Conservation (phyloP, 495 filamentous ascomycete species). For the Hypoxylon lenormandii region DNA sequence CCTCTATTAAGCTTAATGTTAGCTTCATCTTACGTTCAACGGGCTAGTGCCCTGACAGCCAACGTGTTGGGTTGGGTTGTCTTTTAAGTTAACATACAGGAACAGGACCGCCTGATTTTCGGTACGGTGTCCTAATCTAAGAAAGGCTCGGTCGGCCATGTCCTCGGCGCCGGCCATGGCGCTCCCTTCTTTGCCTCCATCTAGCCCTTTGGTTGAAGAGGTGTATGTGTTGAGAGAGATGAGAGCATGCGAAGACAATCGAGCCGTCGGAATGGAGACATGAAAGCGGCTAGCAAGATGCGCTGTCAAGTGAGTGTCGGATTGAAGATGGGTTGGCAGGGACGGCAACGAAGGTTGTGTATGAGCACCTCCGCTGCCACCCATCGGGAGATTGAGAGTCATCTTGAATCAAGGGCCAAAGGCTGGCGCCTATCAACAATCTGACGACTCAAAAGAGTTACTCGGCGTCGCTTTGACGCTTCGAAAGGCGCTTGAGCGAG, state of each 20-base stretch:
- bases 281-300: slow-evolving; percentile 97
- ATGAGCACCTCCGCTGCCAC: slow-evolving; percentile 72
- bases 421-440: slow-evolving; percentile 41
- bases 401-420: slow-evolving; percentile 54
- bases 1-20: slow-evolving; percentile 67
- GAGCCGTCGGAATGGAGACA: slow-evolving; percentile 84
- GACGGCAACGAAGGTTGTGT: slow-evolving; percentile 90
- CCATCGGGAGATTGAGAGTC: slow-evolving; percentile 59
- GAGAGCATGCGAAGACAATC: slow-evolving; percentile 88
- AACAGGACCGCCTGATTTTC: slow-evolving; percentile 95
- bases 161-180: slow-evolving; percentile 89
- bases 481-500: background rate
- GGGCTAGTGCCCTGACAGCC: background rate
- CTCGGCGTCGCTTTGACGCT: slow-evolving; percentile 30
- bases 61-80: background rate
- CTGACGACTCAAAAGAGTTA: slow-evolving; percentile 27
- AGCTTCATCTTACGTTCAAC: slow-evolving; percentile 28
- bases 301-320: slow-evolving; percentile 93
- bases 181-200: slow-evolving; percentile 87
- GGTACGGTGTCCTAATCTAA: slow-evolving; percentile 84
- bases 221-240: slow-evolving; percentile 94
- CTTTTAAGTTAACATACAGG: slow-evolving; percentile 70
- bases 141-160: slow-evolving; percentile 83
- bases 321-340: slow-evolving; percentile 90
- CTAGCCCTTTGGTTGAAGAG: slow-evolving; percentile 83